These are phyloP conservation scores for Phaeosphaeriaceae sp. DNA, from an alignment of 2,329 filamentous ascomycete genomes.

Conservation along the genomic window DNA sequence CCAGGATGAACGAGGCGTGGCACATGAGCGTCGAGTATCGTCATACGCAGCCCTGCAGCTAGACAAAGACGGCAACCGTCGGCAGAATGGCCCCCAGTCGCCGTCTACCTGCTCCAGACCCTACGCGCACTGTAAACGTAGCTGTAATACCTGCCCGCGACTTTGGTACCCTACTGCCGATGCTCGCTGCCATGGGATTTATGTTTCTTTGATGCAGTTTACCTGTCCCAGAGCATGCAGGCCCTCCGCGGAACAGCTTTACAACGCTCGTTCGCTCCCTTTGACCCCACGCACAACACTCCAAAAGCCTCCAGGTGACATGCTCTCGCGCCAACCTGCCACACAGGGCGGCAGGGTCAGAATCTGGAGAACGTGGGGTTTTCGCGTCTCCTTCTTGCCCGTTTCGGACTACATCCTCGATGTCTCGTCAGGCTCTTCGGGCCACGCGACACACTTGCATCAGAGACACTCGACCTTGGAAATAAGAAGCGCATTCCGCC, in stretches of 20 bases:
- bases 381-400: conserved; percentile 6
- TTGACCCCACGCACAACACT: not conserved
- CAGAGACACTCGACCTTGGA: conserved; percentile 4
- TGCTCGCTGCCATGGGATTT: no score
- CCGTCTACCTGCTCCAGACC: not conserved
- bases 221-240: not conserved
- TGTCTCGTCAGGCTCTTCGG: conserved; percentile 5
- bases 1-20: conserved; percentile 11
- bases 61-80: conserved; percentile 17
- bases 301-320: no score
- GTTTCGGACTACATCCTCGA: conserved; percentile 8
- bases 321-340: no score
- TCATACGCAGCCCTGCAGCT: conserved; percentile 19
- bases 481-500: conserved; percentile 6
- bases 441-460: conserved; percentile 26
- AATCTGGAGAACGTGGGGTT: conserved; percentile 19
- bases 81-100: not conserved
- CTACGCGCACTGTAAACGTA: not conserved
- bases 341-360: not conserved
- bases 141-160: conserved; percentile 20
- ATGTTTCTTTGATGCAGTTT: not conserved
- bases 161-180: conserved; percentile 11
- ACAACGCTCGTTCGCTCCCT: not conserved
- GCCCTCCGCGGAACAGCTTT: not conserved
- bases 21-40: conserved; percentile 16